Evolutionary conservation across 495 filamentous ascomycete genomes (phyloP).

Genomic region (Talaromyces liani): DNA sequence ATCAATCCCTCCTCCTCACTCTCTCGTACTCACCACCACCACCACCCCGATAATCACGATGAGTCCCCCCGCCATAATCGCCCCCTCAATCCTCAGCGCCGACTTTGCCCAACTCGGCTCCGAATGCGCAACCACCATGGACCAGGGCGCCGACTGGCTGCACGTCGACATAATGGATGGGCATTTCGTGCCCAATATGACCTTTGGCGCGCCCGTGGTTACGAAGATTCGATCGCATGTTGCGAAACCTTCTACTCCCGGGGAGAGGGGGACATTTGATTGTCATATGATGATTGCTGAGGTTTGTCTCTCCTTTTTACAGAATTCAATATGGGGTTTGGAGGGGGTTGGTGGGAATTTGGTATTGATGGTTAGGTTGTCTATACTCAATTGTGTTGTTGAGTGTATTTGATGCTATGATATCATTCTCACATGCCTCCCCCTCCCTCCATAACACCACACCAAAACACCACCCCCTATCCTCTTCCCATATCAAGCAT

Average conservation of each 20-base stretch:
- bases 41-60: constrained; percentile 31
- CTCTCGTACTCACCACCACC: too few species aligned
- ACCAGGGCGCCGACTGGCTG: constrained; percentile 73
- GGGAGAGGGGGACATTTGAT: constrained; percentile 87
- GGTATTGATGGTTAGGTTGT: neutral
- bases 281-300: constrained; percentile 99
- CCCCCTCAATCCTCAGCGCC: constrained; percentile 92
- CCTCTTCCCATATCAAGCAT: too few species aligned
- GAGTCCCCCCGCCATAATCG: constrained; percentile 87
- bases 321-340: neutral
- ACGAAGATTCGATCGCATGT: constrained; percentile 86
- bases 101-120: constrained; percentile 83
- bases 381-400: neutral
- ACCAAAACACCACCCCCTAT: neutral
- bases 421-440: neutral
- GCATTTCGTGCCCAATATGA: constrained; percentile 98
- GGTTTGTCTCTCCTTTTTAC: constrained; percentile 36
- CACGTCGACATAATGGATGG: constrained; percentile 89
- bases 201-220: constrained; percentile 90
- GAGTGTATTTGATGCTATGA: neutral
- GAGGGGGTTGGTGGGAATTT: neutral
- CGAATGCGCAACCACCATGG: constrained; percentile 77
- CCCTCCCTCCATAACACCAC: neutral
- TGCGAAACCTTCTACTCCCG: constrained; percentile 44
- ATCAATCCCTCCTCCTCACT: neutral